phyloP scores from a whole-genome alignment of 2,329 filamentous ascomycete species.

The Diaporthe sp. region DNA sequence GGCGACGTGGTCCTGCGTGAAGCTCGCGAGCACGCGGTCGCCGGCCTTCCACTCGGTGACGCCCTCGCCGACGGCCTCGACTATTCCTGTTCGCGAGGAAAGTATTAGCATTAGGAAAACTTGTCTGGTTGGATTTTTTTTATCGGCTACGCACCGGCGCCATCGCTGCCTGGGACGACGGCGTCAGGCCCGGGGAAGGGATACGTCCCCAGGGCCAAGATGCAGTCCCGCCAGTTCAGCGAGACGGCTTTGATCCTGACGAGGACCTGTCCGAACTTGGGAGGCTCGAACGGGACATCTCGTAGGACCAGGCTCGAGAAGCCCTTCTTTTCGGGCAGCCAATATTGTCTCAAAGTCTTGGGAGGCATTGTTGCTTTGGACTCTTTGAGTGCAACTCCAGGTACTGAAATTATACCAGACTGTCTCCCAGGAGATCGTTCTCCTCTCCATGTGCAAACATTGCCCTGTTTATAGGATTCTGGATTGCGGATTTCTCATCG shows the following conservation, averaged over 20 bases:
- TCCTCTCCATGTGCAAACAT: neutral
- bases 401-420: neutral
- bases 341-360: neutral
- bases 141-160: conserved; percentile 58
- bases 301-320: neutral
- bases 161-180: conserved; percentile 66
- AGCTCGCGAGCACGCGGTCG: neutral
- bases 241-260: conserved; percentile 71
- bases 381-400: neutral
- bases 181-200: conserved; percentile 58
- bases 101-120: neutral
- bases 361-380: neutral
- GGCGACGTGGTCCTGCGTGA: conserved; percentile 10
- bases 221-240: conserved; percentile 68
- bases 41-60: neutral
- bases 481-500: neutral
- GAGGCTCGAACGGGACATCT: neutral
- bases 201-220: conserved; percentile 64
- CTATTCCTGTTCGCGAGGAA: neutral
- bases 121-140: neutral
- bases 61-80: conserved; percentile 3
- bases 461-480: neutral
- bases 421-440: neutral
- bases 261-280: conserved; percentile 66
- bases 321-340: neutral